Conservation (phyloP, 2,329 filamentous ascomycete species). For the Herpomyces periplanetae region DNA sequence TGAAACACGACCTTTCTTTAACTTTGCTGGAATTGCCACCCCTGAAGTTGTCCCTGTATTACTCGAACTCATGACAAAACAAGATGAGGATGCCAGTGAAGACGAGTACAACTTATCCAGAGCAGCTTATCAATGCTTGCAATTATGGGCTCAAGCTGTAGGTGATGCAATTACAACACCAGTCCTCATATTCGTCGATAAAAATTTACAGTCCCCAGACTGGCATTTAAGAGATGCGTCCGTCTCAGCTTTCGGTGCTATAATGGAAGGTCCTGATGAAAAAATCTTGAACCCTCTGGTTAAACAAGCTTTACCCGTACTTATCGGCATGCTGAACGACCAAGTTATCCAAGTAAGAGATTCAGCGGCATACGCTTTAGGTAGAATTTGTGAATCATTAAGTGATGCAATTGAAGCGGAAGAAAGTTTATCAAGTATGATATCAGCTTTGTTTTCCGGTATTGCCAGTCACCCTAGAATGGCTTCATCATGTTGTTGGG, state of each 20-base stretch:
- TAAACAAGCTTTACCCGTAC: constrained; percentile 63
- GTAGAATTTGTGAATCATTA: constrained; percentile 74
- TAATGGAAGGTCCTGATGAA: constrained; percentile 92
- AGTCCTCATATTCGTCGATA: constrained; percentile 65
- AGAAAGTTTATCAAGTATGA: constrained; percentile 42
- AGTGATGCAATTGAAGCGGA: constrained; percentile 60
- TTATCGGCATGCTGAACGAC: constrained; percentile 78
- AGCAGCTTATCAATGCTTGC: constrained; percentile 77
- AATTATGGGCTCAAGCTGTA: constrained; percentile 76
- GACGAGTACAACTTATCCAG: constrained; percentile 92
- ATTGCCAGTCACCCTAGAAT: constrained; percentile 77
- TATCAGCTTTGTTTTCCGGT: constrained; percentile 57
- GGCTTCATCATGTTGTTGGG: constrained; percentile 94
- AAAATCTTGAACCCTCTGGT: constrained; percentile 68
- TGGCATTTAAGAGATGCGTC: constrained; percentile 86
- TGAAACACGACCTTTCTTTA: constrained; percentile 67
- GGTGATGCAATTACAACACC: constrained; percentile 43
- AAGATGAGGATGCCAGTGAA: constrained; percentile 82
- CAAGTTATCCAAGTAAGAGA: constrained; percentile 61
- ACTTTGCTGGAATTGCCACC: constrained; percentile 70
- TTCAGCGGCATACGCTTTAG: constrained; percentile 75
- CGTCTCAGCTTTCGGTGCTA: constrained; percentile 82
- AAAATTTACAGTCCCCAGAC: constrained; percentile 52
- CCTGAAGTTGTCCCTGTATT: constrained; percentile 78
- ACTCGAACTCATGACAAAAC: constrained; percentile 55